These are phyloP conservation scores for Thuja plicata DNA, from an alignment of 83 land plant genomes.

Conservation along the genomic window DNA sequence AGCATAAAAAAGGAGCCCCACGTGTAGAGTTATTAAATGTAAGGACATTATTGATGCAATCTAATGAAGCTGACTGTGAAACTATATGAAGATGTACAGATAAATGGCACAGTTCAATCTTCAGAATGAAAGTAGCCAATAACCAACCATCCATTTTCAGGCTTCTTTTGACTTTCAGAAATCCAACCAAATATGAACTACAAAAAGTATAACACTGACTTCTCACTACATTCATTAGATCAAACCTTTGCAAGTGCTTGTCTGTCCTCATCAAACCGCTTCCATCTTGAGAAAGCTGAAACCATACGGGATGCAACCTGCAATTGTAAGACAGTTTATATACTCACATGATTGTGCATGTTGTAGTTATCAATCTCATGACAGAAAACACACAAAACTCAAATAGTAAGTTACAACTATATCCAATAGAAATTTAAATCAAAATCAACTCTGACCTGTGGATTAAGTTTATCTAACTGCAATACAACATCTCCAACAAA, in stretches of 20 bases:
- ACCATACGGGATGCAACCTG: slow-evolving; percentile 96
- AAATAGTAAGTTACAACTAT: background rate
- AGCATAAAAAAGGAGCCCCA: background rate
- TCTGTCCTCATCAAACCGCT: slow-evolving; percentile 81
- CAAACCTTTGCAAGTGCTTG: slow-evolving; percentile 84
- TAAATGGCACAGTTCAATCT: background rate
- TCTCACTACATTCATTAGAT: background rate
- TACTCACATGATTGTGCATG: background rate
- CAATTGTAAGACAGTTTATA: background rate
- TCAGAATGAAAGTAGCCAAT: background rate
- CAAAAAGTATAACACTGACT: background rate
- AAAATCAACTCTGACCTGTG: slow-evolving; percentile 64
- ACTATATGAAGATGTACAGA: background rate
- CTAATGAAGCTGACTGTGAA: background rate
- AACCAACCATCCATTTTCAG: background rate
- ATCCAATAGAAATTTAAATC: background rate
- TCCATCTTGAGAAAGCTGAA: slow-evolving; percentile 94
- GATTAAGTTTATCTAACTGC: slow-evolving; percentile 89
- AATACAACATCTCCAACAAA: slow-evolving; percentile 88
- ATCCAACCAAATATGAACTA: background rate
- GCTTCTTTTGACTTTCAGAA: background rate
- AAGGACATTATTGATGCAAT: background rate
- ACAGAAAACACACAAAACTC: background rate
- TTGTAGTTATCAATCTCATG: background rate
- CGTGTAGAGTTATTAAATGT: background rate